A percentile compares a stretch with the other conserved stretches of the same genome.
phyloP scores from a whole-genome alignment of 306 rosid genomes.

The Aeschynomene evenia region DNA sequence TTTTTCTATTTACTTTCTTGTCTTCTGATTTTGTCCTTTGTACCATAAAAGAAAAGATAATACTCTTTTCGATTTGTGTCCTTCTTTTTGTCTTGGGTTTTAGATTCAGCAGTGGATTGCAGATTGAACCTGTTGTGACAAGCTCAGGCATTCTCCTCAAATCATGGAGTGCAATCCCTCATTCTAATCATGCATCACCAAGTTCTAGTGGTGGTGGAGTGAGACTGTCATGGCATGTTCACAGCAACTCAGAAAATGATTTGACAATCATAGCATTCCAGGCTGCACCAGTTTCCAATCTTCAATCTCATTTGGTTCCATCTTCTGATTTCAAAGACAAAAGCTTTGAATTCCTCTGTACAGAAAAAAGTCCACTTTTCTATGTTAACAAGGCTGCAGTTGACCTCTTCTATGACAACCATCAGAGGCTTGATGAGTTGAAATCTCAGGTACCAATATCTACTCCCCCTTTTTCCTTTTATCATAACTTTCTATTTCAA shows the following conservation, averaged over 20 bases:
- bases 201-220: not conserved
- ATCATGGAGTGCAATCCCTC: slow-evolving; percentile 35
- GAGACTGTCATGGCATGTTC: slow-evolving; percentile 2
- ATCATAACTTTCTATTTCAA: not conserved
- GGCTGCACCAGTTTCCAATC: not conserved
- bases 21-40: no score
- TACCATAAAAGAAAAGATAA: not conserved
- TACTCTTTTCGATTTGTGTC: not conserved
- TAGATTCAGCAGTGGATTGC: slow-evolving; percentile 62
- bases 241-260: not conserved
- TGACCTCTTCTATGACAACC: slow-evolving; percentile 25
- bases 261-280: slow-evolving; percentile 41
- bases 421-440: slow-evolving; percentile 12
- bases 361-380: slow-evolving; percentile 19
- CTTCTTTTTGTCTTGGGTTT: not conserved
- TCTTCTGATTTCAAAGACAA: slow-evolving; percentile 20
- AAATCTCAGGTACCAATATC: slow-evolving; percentile 34
- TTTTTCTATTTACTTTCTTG: no score
- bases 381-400: slow-evolving; percentile 34
- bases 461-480: not conserved
- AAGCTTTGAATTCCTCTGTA: slow-evolving; percentile 44
- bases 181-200: not conserved
- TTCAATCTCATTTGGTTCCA: slow-evolving; percentile 16
- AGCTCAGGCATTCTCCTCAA: slow-evolving; percentile 34
- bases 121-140: slow-evolving; percentile 32